Base-by-base conservation (phyloP, 78 protist species). In the Dictyostelium capitatum region DNA sequence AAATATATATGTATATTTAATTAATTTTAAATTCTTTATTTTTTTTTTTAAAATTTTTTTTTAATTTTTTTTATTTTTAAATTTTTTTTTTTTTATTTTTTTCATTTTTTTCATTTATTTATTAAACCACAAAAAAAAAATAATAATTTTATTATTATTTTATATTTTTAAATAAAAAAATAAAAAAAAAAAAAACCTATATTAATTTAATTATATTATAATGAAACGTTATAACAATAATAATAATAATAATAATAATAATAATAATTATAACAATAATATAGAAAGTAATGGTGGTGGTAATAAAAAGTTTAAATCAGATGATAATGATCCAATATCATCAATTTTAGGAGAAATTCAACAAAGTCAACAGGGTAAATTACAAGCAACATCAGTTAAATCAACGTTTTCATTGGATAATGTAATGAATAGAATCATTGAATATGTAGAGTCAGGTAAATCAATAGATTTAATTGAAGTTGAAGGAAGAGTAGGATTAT, bases 301-400 rank as follows among this genome's bases (percentile, higher is more conserved):
- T 56, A 41, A 54, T 54, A 70, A 50, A 47, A 84, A 78, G 43
- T 10, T n/a, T 43, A 41, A 19, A 47, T 20, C 17, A 30, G 75
- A 84, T 25, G 82, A 84, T 28, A 17, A 64, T 78, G 91, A 84
- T 73, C 78, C 82, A 15, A 23, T 84, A 11, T 79, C 46, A 8
- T 74, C 91, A 6, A 59, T 84, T 1, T 57, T 84, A 47, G 91
- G 91, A 25, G 91, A 84, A 32, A 84, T 84, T 32, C 46, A 83
- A 4, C 50, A 51, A 30, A 70, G 46, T 50, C 50, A 43, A 37
- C 90, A 83, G 12, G 90, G 90, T 54, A 57, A 57, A 57, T 57
- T 57, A 57, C 67, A 57, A 56, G 54, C 70, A 79, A n/a, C 83
- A 79, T 25, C 83, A 79, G 41, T 56, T 48, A 70, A 51, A 59